Percentiles rank a stretch among this genome's conserved stretches.
phyloP scores from a whole-genome alignment of 2,329 filamentous ascomycete genomes.

The Aspergillaceae sp. region DNA sequence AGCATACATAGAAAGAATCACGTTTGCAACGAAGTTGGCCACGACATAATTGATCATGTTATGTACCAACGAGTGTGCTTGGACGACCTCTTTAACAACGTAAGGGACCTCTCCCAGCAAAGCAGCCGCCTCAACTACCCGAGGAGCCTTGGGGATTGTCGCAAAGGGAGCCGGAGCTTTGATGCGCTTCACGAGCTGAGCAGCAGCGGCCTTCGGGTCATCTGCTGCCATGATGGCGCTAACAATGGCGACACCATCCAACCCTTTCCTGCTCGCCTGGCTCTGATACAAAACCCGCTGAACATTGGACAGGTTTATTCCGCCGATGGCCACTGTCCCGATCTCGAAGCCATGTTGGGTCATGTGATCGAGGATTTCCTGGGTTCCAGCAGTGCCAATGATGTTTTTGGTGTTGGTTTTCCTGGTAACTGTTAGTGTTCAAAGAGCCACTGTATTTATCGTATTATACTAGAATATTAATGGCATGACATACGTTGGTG shows the following conservation, averaged over 20 bases:
- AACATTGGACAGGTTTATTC: constrained; percentile 69
- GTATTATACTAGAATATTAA: constrained; percentile 5
- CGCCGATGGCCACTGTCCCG: constrained; percentile 70
- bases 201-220: constrained; percentile 57
- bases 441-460: not conserved
- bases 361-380: constrained; percentile 57
- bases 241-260: constrained; percentile 81
- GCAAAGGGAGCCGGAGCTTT: constrained; percentile 29
- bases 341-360: constrained; percentile 36
- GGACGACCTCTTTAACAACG: constrained; percentile 54
- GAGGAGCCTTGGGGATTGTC: constrained; percentile 19
- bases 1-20: constrained; percentile 62
- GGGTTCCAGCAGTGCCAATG: constrained; percentile 64
- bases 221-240: constrained; percentile 73
- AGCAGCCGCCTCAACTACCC: constrained; percentile 17
- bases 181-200: constrained; percentile 51
- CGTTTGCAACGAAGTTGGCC: constrained; percentile 88
- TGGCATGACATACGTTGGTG: constrained; percentile 53
- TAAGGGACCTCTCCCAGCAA: constrained; percentile 31
- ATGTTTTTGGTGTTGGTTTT: constrained; percentile 82
- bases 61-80: constrained; percentile 66
- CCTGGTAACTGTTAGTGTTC: constrained; percentile 32
- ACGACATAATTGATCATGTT: constrained; percentile 98
- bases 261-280: constrained; percentile 44
- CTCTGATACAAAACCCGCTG: constrained; percentile 68